Percentiles rank a stretch among this genome's conserved stretches.
Conservation (phyloP, 306 rosid species). For the Cucurbita pepo region DNA sequence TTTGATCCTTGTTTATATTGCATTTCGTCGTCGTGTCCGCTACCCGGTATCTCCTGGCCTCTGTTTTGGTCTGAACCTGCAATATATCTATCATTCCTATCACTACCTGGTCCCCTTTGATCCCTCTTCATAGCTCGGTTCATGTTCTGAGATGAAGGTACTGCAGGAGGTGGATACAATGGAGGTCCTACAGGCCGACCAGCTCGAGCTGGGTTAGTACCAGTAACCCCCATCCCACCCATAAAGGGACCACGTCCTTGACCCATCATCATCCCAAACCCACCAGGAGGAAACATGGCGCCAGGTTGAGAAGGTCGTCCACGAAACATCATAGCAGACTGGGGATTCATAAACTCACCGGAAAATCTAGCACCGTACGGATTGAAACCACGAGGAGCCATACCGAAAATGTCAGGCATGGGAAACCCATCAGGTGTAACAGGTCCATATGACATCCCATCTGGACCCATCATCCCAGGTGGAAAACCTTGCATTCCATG, state of each 20-base stretch:
- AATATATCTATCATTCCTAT: constrained; percentile 54
- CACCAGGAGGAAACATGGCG: constrained; percentile 67
- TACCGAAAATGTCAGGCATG: constrained; percentile 75
- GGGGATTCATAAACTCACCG: constrained; percentile 67
- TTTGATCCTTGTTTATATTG: constrained; percentile 54
- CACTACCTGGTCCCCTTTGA: constrained; percentile 40
- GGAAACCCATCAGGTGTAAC: constrained; percentile 81
- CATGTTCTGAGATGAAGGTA: constrained; percentile 34
- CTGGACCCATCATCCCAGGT: constrained; percentile 80
- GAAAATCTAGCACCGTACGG: constrained; percentile 88
- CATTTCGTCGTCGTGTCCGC: constrained; percentile 55
- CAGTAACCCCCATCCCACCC: constrained; percentile 85
- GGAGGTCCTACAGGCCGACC: constrained; percentile 67
- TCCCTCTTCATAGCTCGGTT: constrained; percentile 53
- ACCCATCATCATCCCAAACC: constrained; percentile 97
- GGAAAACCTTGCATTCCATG: constrained; percentile 88
- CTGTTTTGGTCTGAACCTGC: constrained; percentile 52
- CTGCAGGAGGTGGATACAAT: constrained; percentile 68
- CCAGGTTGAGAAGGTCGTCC: constrained; percentile 89
- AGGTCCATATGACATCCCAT: constrained; percentile 80
- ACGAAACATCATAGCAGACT: constrained; percentile 86
- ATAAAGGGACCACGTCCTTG: constrained; percentile 80
- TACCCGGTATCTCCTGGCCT: constrained; percentile 49
- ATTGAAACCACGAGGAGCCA: constrained; percentile 77
- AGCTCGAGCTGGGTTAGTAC: constrained; percentile 53